Base-by-base conservation (phyloP, 768 basidiomycete genomes). In the Pilatotrama ljubarskyi region DNA sequence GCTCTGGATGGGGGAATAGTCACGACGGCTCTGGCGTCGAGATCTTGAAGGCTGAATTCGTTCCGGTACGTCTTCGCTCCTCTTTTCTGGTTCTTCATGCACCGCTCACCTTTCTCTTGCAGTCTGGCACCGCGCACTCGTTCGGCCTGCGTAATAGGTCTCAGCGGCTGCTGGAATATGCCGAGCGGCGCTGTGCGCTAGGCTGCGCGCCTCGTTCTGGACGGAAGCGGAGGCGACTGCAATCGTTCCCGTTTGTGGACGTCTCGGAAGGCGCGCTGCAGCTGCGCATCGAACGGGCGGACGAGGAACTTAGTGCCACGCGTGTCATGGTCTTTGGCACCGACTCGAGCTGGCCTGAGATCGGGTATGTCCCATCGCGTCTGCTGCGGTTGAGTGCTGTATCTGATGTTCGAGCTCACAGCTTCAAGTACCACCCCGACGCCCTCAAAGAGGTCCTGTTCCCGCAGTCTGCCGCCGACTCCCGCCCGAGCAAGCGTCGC, bases 1-100 rank as follows among this genome's bases (percentile, higher is more conserved):
- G 66, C 60, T 85, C 83, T 9, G 83, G 83, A 0, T 90, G 90
- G 90, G 88, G 89, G n/a, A 84, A 81, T 63, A 84, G 86, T 2
- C 90, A 91, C 63, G 89, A 90, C 61, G 90, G 90, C 24, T 84
- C 86, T 66, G 88, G 85, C 24, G 80, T 90, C 65, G 90, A 90
- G 75, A 80, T 91, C 53, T 70, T 91, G 17, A 77, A 75, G 24
- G 87, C 83, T 17, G 78, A 83, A 64, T 85, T 88, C 68, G 80
- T 84, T 47, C 77, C 84, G 78, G 90, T 90, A 63, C 36, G 84
- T 62, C 11, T 29, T 59, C 17, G 41, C n/a, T 24, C 15, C 48
- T 47, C 22, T 35, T 22, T 37, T 20, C 32, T 5, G 22, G 41
- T 14, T 24, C 13, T 48, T 44, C 0, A 36, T 32, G 11, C 22